phyloP scores from a whole-genome alignment of 257 asterid species.

The Fraxinus excelsior region DNA sequence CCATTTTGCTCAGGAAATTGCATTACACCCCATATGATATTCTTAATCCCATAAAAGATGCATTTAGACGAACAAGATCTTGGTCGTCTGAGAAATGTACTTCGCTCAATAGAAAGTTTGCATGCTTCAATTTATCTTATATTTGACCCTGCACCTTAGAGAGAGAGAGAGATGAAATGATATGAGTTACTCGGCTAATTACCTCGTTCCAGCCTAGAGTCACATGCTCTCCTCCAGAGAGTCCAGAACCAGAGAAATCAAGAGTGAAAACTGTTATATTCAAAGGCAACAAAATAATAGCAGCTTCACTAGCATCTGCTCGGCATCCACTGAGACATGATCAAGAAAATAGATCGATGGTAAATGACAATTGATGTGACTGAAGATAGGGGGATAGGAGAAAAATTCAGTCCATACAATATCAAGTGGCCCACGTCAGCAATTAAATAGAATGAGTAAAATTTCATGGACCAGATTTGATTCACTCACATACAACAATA shows the following conservation, averaged over 20 bases:
- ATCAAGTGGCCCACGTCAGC: background rate
- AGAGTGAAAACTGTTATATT: slow-evolving; percentile 86
- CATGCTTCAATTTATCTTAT: background rate
- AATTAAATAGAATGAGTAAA: background rate
- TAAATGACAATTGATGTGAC: slow-evolving; percentile 2
- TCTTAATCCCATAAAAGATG: background rate
- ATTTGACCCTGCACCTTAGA: background rate
- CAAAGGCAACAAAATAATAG: slow-evolving; percentile 80
- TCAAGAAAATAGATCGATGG: slow-evolving; percentile 28
- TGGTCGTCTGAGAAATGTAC: background rate
- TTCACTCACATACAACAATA: slow-evolving; percentile 15
- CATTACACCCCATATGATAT: background rate
- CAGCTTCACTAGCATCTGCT: slow-evolving; percentile 98
- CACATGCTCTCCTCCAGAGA: slow-evolving; percentile 94
- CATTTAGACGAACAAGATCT: background rate
- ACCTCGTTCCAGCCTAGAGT: slow-evolving; percentile 96
- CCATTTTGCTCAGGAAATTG: background rate
- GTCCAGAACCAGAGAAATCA: slow-evolving; percentile 97
- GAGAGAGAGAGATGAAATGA: slow-evolving; percentile 5
- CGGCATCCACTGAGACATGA: slow-evolving; percentile 80
- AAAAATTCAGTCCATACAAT: background rate
- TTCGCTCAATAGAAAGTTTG: too few relatives aligned
- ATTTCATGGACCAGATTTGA: background rate
- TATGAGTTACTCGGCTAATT: slow-evolving; percentile 34
- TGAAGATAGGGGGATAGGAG: background rate